phyloP scores from a whole-genome alignment of 495 filamentous ascomycete genomes.

The Podospora sp. region DNA sequence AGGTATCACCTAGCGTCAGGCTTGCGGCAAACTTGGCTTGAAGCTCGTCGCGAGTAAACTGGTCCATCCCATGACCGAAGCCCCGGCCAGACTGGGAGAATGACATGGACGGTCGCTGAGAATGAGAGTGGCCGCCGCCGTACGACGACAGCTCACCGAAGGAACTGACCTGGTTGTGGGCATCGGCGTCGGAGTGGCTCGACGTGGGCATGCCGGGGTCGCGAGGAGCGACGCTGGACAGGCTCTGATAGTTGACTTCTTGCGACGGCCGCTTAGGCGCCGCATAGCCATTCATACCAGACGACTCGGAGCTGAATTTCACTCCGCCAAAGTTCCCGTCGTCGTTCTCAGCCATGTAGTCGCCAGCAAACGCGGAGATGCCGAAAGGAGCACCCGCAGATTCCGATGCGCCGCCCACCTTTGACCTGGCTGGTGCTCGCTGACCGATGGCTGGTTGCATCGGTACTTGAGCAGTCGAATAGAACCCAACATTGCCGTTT shows the following conservation, averaged over 20 bases:
- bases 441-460: conserved; percentile 29
- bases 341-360: conserved; percentile 37
- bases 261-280: conserved; percentile 24
- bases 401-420: conserved; percentile 10
- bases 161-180: conserved; percentile 19
- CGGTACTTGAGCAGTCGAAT: conserved; percentile 29
- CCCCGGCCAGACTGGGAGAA: conserved; percentile 14
- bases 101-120: conserved; percentile 33
- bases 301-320: conserved; percentile 16
- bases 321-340: conserved; percentile 17
- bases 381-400: conserved; percentile 9
- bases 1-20: conserved; percentile 11
- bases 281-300: not conserved
- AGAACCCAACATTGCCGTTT: conserved; percentile 46
- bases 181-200: conserved; percentile 35
- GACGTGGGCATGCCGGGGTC: conserved; percentile 38
- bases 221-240: conserved; percentile 26
- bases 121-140: conserved; percentile 18
- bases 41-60: conserved; percentile 23
- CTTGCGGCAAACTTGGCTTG: conserved; percentile 13
- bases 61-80: conserved; percentile 14
- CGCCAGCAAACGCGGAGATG: conserved; percentile 16
- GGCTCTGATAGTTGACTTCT: conserved; percentile 23
- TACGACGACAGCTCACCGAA: conserved; percentile 17
- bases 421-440: conserved; percentile 23